Evolutionary conservation across 2,329 filamentous ascomycete species (phyloP).

Genomic region (Salinomyces thailandicus): DNA sequence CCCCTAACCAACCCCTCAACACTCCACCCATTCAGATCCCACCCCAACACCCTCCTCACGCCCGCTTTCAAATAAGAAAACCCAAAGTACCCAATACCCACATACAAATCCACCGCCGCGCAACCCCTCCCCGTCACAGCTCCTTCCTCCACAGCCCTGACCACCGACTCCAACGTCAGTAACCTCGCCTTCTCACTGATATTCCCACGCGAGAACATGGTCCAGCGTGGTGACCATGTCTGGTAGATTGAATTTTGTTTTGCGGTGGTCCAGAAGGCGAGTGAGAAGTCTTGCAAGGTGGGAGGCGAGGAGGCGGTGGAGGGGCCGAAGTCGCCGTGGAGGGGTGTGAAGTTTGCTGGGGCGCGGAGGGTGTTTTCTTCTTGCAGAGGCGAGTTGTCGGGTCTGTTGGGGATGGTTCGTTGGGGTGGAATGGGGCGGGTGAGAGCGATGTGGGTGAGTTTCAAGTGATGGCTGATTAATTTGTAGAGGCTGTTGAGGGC

Average conservation of each 20-base stretch:
- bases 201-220: slow-evolving; percentile 91
- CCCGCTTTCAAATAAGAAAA: slow-evolving; percentile 71
- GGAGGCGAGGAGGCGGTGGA: slow-evolving; percentile 18
- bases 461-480: slow-evolving; percentile 32
- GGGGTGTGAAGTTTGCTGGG: slow-evolving; percentile 57
- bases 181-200: slow-evolving; percentile 77
- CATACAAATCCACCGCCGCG: slow-evolving; percentile 65
- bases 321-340: slow-evolving; percentile 67
- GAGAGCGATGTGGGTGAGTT: slow-evolving; percentile 46
- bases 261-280: slow-evolving; percentile 68
- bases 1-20: slow-evolving; percentile 36
- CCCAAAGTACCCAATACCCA: slow-evolving; percentile 87
- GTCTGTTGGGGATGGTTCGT: too few species aligned
- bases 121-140: slow-evolving; percentile 16
- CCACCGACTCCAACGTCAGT: slow-evolving; percentile 36
- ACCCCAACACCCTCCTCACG: slow-evolving; percentile 61
- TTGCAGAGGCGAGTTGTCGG: too few species aligned
- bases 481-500: slow-evolving; percentile 31
- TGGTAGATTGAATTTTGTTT: slow-evolving; percentile 68
- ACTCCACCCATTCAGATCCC: slow-evolving; percentile 65
- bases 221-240: slow-evolving; percentile 78
- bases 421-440: slow-evolving; percentile 45
- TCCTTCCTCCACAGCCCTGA: slow-evolving; percentile 23
- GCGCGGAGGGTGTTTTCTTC: slow-evolving; percentile 58
- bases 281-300: slow-evolving; percentile 44